Percentiles rank a stretch among this genome's conserved stretches.
phyloP scores from a whole-genome alignment of 768 basidiomycete species.

The Macrolepiota albuminosa region DNA sequence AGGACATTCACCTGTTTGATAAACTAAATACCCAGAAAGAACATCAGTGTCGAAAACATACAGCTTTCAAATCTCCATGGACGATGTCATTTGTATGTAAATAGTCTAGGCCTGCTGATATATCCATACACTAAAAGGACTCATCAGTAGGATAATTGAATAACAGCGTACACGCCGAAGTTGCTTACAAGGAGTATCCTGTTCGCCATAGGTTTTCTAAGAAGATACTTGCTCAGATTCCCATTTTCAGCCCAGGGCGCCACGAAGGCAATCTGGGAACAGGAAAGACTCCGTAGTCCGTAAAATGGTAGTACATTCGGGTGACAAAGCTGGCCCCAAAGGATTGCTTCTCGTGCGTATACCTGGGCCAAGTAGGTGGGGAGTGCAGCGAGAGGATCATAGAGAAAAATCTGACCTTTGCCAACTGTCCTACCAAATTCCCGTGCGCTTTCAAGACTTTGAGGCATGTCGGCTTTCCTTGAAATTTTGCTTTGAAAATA shows the following conservation, averaged over 20 bases:
- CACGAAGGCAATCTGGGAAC: slow-evolving; percentile 23
- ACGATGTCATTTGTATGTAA: no score
- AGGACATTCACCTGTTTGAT: slow-evolving; percentile 20
- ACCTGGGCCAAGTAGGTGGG: not conserved
- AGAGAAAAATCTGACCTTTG: not conserved
- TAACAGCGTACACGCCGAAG: no score
- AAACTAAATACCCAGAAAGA: no score
- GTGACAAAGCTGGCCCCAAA: slow-evolving; percentile 26
- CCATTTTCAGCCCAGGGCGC: slow-evolving; percentile 22
- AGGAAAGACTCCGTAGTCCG: slow-evolving; percentile 18
- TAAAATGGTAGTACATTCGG: slow-evolving; percentile 26
- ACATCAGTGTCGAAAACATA: not conserved
- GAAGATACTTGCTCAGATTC: slow-evolving; percentile 26
- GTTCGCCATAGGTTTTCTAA: slow-evolving; percentile 16
- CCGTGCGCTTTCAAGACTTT: slow-evolving; percentile 4
- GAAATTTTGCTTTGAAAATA: not conserved
- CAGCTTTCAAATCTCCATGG: slow-evolving; percentile 16
- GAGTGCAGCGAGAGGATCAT: not conserved
- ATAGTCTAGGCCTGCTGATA: slow-evolving; percentile 21
- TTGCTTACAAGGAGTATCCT: slow-evolving; percentile 26
- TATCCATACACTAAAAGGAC: slow-evolving; percentile 13
- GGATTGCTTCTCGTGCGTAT: slow-evolving; percentile 11
- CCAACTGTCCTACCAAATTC: not conserved
- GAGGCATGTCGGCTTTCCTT: not conserved
- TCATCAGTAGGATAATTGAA: not conserved